These are phyloP conservation scores for Geotrichum reessii DNA, from an alignment of 1,139 yeast species.

Conservation along the genomic window DNA sequence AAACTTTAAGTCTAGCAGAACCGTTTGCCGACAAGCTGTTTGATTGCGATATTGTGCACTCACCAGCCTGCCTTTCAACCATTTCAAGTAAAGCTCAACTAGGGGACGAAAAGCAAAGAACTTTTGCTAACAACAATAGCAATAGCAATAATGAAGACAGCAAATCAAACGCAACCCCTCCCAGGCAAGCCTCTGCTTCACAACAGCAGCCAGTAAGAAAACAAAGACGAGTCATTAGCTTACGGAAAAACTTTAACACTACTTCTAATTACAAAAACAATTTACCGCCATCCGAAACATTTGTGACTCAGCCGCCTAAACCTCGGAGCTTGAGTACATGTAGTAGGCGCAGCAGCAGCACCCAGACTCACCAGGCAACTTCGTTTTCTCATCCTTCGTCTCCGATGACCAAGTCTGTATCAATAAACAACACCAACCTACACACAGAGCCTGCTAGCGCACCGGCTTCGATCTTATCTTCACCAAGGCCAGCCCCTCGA, in stretches of 20 bases:
- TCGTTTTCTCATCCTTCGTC: neutral
- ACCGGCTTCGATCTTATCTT: neutral
- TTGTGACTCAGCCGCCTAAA: neutral
- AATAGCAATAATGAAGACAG: neutral
- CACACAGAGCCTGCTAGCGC: neutral
- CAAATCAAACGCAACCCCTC: constrained; percentile 1
- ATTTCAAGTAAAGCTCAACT: neutral
- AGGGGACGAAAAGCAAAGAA: neutral
- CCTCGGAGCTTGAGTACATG: neutral
- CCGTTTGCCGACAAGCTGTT: neutral
- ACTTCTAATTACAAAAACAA: neutral
- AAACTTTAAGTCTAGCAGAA: neutral
- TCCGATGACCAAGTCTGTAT: neutral
- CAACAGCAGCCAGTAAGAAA: constrained; percentile 3
- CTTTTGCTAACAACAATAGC: too few species aligned
- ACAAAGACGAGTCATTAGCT: constrained; percentile 10
- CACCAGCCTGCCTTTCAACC: neutral
- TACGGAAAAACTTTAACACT: neutral
- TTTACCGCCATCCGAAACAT: neutral
- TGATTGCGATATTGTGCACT: neutral
- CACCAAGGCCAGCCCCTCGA: neutral
- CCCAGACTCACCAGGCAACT: neutral
- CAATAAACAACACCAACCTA: neutral
- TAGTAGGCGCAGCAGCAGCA: neutral
- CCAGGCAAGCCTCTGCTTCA: neutral